Percentiles rank a stretch among this genome's conserved stretches.
These are phyloP conservation scores for Cunninghamia lanceolata DNA, from an alignment of 75 land plant genomes.

Conservation along the genomic window DNA sequence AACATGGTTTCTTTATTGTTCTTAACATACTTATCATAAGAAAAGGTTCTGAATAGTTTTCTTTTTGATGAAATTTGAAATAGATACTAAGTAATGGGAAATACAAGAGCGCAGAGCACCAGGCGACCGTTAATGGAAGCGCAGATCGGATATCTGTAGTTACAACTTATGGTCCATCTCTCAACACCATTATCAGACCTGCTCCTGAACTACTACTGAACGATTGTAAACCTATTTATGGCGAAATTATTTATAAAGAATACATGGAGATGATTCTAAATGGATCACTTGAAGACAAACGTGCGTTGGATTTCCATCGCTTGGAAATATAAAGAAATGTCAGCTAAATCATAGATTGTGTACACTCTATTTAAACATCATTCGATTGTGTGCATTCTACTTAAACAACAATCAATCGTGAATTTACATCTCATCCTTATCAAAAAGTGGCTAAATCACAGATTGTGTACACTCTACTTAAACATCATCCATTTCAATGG, in stretches of 20 bases:
- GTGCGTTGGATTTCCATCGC: background rate
- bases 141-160: constrained; percentile 22
- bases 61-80: background rate
- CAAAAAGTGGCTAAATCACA: too few species aligned
- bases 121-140: constrained; percentile 24
- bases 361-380: too few species aligned
- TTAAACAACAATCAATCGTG: too few species aligned
- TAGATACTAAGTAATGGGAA: constrained; percentile 27
- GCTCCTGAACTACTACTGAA: constrained; percentile 7
- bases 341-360: too few species aligned
- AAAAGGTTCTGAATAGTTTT: background rate
- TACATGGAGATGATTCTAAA: background rate
- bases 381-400: too few species aligned
- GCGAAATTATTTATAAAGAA: constrained; percentile 9
- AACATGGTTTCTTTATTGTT: background rate
- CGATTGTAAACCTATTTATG: background rate
- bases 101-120: constrained; percentile 32
- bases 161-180: background rate
- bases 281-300: background rate
- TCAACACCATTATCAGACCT: background rate
- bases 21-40: background rate
- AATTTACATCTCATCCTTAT: too few species aligned
- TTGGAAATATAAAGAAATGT: background rate
- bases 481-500: too few species aligned
- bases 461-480: too few species aligned